These are phyloP conservation scores for Aspergillus sp. DNA, from an alignment of 2,329 filamentous ascomycete genomes.

Conservation along the genomic window DNA sequence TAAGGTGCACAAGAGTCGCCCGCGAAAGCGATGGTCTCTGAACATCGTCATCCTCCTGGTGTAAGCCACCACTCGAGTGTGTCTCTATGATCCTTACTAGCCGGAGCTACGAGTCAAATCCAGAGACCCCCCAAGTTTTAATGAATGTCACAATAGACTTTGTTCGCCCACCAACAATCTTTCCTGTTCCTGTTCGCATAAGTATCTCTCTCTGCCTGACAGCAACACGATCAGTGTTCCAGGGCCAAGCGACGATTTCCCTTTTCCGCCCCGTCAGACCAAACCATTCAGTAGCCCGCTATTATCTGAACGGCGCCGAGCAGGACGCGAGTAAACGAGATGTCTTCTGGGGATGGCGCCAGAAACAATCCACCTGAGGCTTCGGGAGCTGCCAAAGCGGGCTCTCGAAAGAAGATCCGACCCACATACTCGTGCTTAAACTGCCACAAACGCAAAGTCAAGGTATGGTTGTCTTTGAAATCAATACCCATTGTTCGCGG, in stretches of 20 bases:
- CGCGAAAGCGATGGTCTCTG: neutral
- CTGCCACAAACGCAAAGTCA: slow-evolving; percentile 37
- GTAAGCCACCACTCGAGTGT: slow-evolving; percentile 7
- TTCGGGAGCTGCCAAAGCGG: slow-evolving; percentile 7
- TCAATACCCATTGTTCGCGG: neutral
- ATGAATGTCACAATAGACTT: slow-evolving; percentile 7
- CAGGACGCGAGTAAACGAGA: neutral
- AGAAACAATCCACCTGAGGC: neutral
- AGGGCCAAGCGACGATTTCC: neutral
- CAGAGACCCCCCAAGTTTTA: neutral
- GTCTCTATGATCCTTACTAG: slow-evolving; percentile 5
- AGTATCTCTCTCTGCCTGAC: neutral
- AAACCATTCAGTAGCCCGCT: neutral
- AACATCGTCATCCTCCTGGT: slow-evolving; percentile 5
- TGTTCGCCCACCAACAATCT: neutral
- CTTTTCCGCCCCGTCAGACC: neutral
- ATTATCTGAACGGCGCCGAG: neutral
- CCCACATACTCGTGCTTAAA: slow-evolving; percentile 34
- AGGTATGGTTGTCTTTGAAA: slow-evolving; percentile 22
- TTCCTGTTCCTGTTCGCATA: neutral
- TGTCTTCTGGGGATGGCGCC: neutral
- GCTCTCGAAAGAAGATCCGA: slow-evolving; percentile 28
- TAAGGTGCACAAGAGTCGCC: neutral
- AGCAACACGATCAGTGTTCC: neutral
- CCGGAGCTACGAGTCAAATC: neutral